A percentile compares a stretch with the other conserved stretches of the same genome.
phyloP scores from a whole-genome alignment of 2,329 filamentous ascomycete species.

The Cercospora sojina region DNA sequence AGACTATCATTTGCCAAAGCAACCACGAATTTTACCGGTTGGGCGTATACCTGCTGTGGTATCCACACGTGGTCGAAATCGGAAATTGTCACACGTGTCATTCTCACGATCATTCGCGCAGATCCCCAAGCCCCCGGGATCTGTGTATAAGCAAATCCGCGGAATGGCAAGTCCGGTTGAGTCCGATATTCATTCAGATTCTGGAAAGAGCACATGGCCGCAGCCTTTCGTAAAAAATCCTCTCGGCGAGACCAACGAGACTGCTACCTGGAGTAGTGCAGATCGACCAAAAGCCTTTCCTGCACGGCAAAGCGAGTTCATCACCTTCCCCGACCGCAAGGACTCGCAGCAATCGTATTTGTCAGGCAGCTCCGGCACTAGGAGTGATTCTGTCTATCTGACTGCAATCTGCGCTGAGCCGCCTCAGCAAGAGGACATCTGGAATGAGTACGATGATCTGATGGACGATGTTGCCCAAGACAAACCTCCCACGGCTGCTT shows the following conservation, averaged over 20 bases:
- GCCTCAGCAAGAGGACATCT: conserved; percentile 74
- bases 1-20: conserved; percentile 35
- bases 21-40: conserved; percentile 66
- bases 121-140: conserved; percentile 38
- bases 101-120: conserved; percentile 78
- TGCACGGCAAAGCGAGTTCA: conserved; percentile 57
- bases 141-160: conserved; percentile 36
- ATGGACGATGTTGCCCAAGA: conserved; percentile 67
- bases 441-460: conserved; percentile 91
- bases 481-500: conserved; percentile 48
- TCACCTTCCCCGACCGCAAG: conserved; percentile 71
- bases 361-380: conserved; percentile 64
- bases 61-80: conserved; percentile 61
- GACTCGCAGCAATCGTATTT: conserved; percentile 63
- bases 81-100: conserved; percentile 69
- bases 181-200: conserved; percentile 30
- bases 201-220: conserved; percentile 22
- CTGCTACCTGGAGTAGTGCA: background rate
- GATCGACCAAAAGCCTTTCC: conserved; percentile 11
- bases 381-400: conserved; percentile 46
- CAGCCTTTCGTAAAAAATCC: background rate
- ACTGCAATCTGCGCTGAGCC: conserved; percentile 21
- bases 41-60: conserved; percentile 84
- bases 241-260: background rate
- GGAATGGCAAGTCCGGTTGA: conserved; percentile 37